phyloP scores from a whole-genome alignment of 345 rosid species.

The Chamaenerion angustifolium region DNA sequence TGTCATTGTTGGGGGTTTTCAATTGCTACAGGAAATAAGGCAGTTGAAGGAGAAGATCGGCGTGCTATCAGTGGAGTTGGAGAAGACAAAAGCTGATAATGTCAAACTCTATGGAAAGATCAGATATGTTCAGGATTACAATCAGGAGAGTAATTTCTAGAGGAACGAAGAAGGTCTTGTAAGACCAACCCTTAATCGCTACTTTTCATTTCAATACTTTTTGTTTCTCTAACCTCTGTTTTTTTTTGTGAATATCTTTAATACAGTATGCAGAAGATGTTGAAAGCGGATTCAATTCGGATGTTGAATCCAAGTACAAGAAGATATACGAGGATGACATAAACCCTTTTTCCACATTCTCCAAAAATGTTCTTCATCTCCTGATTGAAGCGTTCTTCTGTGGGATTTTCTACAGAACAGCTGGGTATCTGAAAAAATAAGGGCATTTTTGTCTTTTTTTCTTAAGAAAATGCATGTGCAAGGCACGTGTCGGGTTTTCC shows the following conservation, averaged over 20 bases:
- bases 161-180: conserved; percentile 76
- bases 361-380: conserved; percentile 44
- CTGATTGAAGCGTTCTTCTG: too few species aligned
- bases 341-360: conserved; percentile 96
- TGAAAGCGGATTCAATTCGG: conserved; percentile 87
- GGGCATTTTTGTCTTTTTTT: too few species aligned
- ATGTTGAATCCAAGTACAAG: conserved; percentile 94
- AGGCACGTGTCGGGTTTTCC: too few species aligned
- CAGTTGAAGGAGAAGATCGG: conserved; percentile 82
- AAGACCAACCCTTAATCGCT: neutral
- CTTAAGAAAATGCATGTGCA: too few species aligned
- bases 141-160: conserved; percentile 81
- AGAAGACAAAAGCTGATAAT: conserved; percentile 88
- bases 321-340: conserved; percentile 96
- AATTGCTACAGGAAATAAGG: conserved; percentile 52
- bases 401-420: too few species aligned
- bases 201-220: neutral
- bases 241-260: neutral
- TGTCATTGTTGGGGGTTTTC: conserved; percentile 2
- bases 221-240: neutral
- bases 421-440: too few species aligned
- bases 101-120: conserved; percentile 94
- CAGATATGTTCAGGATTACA: conserved; percentile 93
- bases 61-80: conserved; percentile 53
- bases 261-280: conserved; percentile 70